phyloP scores from a whole-genome alignment of 805 yeast genomes.

The Candida manassasensis region DNA sequence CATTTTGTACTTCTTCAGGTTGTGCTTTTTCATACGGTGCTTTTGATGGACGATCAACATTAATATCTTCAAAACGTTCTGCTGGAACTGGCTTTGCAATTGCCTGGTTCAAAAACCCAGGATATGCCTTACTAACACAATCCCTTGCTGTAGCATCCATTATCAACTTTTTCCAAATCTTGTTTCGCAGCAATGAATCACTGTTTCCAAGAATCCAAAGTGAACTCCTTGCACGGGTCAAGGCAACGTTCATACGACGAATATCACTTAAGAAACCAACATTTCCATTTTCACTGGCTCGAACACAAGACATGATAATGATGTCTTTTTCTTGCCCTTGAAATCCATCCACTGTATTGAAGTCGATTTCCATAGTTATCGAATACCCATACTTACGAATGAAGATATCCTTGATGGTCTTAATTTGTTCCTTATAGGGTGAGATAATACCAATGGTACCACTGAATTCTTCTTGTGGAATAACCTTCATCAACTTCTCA shows the following conservation, averaged over 20 bases:
- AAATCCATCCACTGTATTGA: constrained; percentile 95
- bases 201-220: constrained; percentile 88
- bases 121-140: constrained; percentile 26
- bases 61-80: no score
- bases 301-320: constrained; percentile 90
- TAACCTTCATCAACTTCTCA: constrained; percentile 44
- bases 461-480: constrained; percentile 49
- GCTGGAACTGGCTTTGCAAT: neutral
- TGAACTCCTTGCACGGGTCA: constrained; percentile 89
- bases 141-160: constrained; percentile 56
- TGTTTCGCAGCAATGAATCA: constrained; percentile 57
- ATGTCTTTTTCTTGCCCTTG: constrained; percentile 90
- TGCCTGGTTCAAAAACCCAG: constrained; percentile 28
- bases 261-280: constrained; percentile 90
- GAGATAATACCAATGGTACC: constrained; percentile 88
- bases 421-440: constrained; percentile 88
- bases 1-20: no score
- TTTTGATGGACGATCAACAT: no score
- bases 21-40: no score
- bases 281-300: constrained; percentile 64
- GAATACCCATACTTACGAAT: constrained; percentile 53
- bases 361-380: constrained; percentile 67
- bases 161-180: constrained; percentile 70
- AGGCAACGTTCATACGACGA: constrained; percentile 94
- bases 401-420: constrained; percentile 54